Evolutionary conservation across 306 rosid species (phyloP), one percentile per base, ranked within the genome.

Genomic region (Vigna angularis): DNA sequence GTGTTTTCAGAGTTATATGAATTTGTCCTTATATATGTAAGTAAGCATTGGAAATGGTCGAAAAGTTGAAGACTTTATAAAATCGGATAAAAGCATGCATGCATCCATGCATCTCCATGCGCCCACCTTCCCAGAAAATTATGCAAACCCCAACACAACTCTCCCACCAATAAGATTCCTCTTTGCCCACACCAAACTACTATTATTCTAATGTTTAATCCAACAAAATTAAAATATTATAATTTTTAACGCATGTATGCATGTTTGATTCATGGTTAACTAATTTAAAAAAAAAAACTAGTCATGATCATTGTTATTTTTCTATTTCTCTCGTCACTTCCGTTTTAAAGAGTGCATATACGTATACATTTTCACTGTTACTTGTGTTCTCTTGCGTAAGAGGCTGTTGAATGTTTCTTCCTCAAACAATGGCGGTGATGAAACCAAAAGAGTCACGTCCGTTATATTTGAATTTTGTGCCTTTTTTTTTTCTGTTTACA

Each of bases 111-210:
- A 74, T 66, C 74, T 26, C 13, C 14, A 34, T 51, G 48, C 79
- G 85, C 82, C 68, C 74, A 58, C 83, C 72, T 13, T 76, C 75
- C 74, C 47, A 66, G 75, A 77, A 84, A 73, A 11, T 13, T 61
- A 50, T 59, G 56, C 49, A 73, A 52, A 16, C 66, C 61, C 74
- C 52, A 47, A 30, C 32, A 30, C 14, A n/a, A 28, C 70, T 44
- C 66, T 55, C 8, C 28, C 30, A 34, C 69, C 68, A 44, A 66
- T 47, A 48, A 59, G 44, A 59, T 47, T 17, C 42, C 34, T 64
- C 1, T 24, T 63, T 55, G n/a, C 16, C 38, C 47, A 57, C 42
- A 34, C 15, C 51, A 34, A 16, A 53, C 26, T 3, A 53, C 53
- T 49, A 15, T 49, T 32, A 13, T 63, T 28, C 5, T 63, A 47